Base-by-base conservation (phyloP, 768 basidiomycete genomes). In the Gloeopeniophorella convolvens region DNA sequence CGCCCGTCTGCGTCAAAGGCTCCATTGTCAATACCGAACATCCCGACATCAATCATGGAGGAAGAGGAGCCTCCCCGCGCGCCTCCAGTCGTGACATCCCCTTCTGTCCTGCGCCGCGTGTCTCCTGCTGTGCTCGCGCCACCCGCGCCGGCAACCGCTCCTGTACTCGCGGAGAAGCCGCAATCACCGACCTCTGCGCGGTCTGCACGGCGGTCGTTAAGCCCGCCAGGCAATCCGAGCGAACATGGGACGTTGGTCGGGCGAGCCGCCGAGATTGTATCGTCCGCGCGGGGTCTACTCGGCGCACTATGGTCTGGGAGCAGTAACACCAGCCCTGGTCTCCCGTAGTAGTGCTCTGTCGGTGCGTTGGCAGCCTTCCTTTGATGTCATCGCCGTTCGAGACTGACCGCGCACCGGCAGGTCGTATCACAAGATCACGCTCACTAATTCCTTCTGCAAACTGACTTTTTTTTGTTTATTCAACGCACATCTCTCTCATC, bases 181-280 rank as follows among this genome's bases (percentile, higher is more conserved):
- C 45, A 48, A 5, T 43, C 35, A 5, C 30, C 42, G 9, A 51
- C 34, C 18, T 31, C 3, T 11, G 41, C 56, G 24, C 40, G 59
- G 21, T 58, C 32, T 24, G 46, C 43, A 50, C 30, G 57, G 51
- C 36, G 63, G 61, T 31, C 59, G 64, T 15, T 62, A 65, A 32
- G 65, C 64, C 53, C 64, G 62, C 46, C 55, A 54, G 23, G 28
- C 32, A 53, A 46, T 20, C 57, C 54, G 20, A 40, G 4, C 21
- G 48, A 56, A 12, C 45, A 56, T 23, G 51, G 51, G 18, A 75
- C 71, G 31, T 66, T 83, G 18, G 77, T 78, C 20, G 75, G 77
- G 13, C 71, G 78, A 41, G 82, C 89, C 20, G 86, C 83, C 16
- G 88, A 85, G 45, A 86, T 93, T 33, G 85, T 92, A 50, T 82